Percentiles rank a stretch among this genome's conserved stretches.
Conservation (phyloP, 306 rosid genomes). For the Quillaja saponaria region DNA sequence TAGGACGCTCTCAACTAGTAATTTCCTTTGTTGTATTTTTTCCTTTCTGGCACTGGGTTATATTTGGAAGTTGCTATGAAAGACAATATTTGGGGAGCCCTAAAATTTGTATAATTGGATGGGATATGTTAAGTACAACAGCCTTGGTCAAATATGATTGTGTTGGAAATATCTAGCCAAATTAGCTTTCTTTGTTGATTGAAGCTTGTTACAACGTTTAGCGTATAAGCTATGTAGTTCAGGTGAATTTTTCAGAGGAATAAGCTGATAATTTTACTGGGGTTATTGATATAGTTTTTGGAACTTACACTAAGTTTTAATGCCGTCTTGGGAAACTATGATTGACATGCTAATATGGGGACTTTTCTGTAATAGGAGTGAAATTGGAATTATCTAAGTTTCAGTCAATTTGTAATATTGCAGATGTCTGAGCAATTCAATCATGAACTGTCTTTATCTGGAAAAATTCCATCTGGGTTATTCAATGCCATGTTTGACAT, state of each 20-base stretch:
- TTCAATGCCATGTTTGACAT: conserved; percentile 73
- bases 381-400: conserved; percentile 13
- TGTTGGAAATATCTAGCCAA: too few species aligned
- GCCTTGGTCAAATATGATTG: too few species aligned
- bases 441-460: conserved; percentile 55
- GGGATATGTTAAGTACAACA: too few species aligned
- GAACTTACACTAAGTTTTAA: too few species aligned
- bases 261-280: neutral
- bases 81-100: too few species aligned
- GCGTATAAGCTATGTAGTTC: neutral
- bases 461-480: conserved; percentile 81
- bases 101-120: too few species aligned
- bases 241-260: neutral
- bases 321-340: too few species aligned
- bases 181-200: neutral
- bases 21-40: neutral
- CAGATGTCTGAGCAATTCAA: conserved; percentile 93
- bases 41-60: neutral
- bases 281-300: too few species aligned
- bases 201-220: neutral
- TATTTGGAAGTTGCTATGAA: neutral
- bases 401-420: conserved; percentile 19
- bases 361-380: neutral
- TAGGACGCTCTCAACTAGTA: neutral
- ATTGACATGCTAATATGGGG: too few species aligned